These are phyloP conservation scores for Huntiella savannae DNA, from an alignment of 2,329 filamentous ascomycete genomes.

Conservation along the genomic window DNA sequence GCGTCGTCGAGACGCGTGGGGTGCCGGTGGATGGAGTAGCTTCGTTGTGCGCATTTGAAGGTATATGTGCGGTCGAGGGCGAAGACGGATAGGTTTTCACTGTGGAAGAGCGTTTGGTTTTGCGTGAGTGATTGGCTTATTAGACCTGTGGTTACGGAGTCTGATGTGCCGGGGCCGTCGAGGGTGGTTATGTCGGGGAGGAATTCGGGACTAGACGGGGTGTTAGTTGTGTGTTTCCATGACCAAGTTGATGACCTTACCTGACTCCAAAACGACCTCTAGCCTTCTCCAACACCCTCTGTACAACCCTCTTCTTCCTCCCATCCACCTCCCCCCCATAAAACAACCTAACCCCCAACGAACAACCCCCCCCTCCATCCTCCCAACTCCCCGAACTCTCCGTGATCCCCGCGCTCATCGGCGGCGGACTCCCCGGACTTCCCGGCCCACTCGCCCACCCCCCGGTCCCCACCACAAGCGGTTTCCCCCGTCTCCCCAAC, in stretches of 20 bases:
- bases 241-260: constrained; percentile 9
- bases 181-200: constrained; percentile 26
- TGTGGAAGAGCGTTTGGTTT: constrained; percentile 41
- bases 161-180: constrained; percentile 13
- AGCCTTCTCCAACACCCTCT: constrained; percentile 30
- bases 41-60: constrained; percentile 40
- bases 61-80: constrained; percentile 44
- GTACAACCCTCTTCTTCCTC: constrained; percentile 29
- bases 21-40: constrained; percentile 30
- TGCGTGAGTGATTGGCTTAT: constrained; percentile 37
- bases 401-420: constrained; percentile 31
- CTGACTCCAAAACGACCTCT: constrained; percentile 23
- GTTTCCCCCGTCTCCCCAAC: no score
- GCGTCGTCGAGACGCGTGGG: constrained; percentile 35
- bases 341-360: constrained; percentile 32
- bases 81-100: constrained; percentile 38
- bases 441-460: no score
- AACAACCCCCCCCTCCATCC: constrained; percentile 15
- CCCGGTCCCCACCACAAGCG: no score
- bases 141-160: constrained; percentile 27
- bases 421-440: constrained; percentile 16
- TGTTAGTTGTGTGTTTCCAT: neutral
- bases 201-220: constrained; percentile 20
- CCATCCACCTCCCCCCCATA: constrained; percentile 27
- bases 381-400: no score